Conservation (phyloP, 1,284 basidiomycete genomes). For the Tylopilus orsonianus region DNA sequence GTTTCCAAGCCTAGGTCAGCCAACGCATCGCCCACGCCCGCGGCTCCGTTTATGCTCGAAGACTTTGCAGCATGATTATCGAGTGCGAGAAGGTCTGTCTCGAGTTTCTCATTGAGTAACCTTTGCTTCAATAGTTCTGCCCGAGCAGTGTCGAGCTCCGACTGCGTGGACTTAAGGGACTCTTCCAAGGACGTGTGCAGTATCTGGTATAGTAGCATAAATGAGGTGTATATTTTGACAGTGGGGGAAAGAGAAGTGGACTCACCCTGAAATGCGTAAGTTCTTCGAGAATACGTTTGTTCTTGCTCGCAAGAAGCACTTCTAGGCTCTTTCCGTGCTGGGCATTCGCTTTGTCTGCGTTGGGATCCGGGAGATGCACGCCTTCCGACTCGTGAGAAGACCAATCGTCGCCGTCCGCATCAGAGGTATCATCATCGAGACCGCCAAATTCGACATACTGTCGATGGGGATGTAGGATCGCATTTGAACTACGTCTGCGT, state of each 20-base stretch:
- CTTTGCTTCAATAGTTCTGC: constrained; percentile 78
- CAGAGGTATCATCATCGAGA: constrained; percentile 68
- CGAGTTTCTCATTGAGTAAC: constrained; percentile 83
- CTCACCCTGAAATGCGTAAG: constrained; percentile 85
- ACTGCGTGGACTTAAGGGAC: constrained; percentile 58
- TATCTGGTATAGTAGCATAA: constrained; percentile 48
- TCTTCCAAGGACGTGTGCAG: constrained; percentile 78
- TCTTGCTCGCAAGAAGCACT: constrained; percentile 88
- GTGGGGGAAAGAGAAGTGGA: neutral
- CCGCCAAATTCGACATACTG: constrained; percentile 94
- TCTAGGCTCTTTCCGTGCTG: constrained; percentile 85
- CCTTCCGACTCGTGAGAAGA: constrained; percentile 35
- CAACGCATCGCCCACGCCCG: constrained; percentile 49
- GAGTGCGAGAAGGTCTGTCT: constrained; percentile 85
- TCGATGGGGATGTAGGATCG: neutral
- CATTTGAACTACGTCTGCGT: neutral
- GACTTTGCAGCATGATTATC: constrained; percentile 44
- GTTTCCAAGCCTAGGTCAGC: constrained; percentile 48
- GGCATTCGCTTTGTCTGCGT: constrained; percentile 76
- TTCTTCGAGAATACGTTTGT: constrained; percentile 92
- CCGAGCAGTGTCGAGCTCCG: constrained; percentile 58
- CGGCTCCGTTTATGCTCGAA: constrained; percentile 30
- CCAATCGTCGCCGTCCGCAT: constrained; percentile 46
- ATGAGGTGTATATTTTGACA: neutral
- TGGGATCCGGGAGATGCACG: constrained; percentile 80